These are phyloP conservation scores for Cyberlindnera japonica DNA, from an alignment of 805 yeast genomes.

Conservation along the genomic window DNA sequence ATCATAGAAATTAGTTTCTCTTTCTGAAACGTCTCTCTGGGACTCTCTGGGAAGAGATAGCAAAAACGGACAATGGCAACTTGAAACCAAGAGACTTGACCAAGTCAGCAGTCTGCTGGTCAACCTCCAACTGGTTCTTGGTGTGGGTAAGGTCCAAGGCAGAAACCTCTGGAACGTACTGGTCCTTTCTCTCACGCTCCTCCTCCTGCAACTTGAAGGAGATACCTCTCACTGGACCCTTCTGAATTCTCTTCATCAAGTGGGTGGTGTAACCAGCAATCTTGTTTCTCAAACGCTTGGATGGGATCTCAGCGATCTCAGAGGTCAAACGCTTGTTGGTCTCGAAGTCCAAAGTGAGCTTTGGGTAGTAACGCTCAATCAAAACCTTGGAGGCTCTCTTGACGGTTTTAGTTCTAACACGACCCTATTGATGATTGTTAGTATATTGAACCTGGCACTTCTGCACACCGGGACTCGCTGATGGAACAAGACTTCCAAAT, in stretches of 20 bases:
- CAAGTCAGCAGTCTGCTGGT: slow-evolving; percentile 92
- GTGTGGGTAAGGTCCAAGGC: slow-evolving; percentile 97
- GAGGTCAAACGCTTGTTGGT: slow-evolving; percentile 99
- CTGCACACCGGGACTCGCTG: background rate
- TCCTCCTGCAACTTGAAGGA: slow-evolving; percentile 99
- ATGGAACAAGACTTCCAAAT: background rate
- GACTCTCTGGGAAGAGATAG: slow-evolving; percentile 86
- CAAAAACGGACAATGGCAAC: slow-evolving; percentile 79
- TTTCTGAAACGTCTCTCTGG: slow-evolving; percentile 87
- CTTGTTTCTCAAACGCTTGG: slow-evolving; percentile 99
- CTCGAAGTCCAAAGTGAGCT: slow-evolving; percentile 98
- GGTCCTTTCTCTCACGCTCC: slow-evolving; percentile 99
- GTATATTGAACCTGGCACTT: slow-evolving; percentile 12
- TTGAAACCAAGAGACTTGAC: slow-evolving; percentile 91
- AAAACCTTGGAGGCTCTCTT: slow-evolving; percentile 99
- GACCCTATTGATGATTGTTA: slow-evolving; percentile 62
- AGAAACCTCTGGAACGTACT: slow-evolving; percentile 99
- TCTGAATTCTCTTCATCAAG: slow-evolving; percentile 99
- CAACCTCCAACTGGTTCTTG: slow-evolving; percentile 95
- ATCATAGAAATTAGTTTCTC: slow-evolving; percentile 56
- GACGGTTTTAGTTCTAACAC: slow-evolving; percentile 99
- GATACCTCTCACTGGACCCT: slow-evolving; percentile 99
- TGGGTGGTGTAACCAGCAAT: slow-evolving; percentile 99
- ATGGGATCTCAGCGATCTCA: slow-evolving; percentile 98
- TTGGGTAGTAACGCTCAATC: slow-evolving; percentile 99